A percentile compares a stretch with the other conserved stretches of the same genome.
Evolutionary conservation across 1,284 basidiomycete species (phyloP).

Genomic region (Ustilago nuda): DNA sequence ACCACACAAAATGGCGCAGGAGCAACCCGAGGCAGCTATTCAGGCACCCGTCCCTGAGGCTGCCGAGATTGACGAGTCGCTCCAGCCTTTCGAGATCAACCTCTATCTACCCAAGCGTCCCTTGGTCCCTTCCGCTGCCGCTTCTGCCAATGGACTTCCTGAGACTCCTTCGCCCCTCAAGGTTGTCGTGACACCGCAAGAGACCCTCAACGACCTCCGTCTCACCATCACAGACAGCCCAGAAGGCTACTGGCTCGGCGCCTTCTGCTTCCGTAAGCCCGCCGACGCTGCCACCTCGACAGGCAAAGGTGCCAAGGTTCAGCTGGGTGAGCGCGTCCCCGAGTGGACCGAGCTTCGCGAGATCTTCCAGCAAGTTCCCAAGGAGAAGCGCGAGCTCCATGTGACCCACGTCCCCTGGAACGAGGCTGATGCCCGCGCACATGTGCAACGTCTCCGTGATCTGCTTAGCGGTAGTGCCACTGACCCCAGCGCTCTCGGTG

Average conservation of each 20-base stretch:
- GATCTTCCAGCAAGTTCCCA: slow-evolving; percentile 60
- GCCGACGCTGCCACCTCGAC: slow-evolving; percentile 11
- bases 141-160: slow-evolving; percentile 58
- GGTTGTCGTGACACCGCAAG: slow-evolving; percentile 64
- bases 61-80: slow-evolving; percentile 42
- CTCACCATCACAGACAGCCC: slow-evolving; percentile 66
- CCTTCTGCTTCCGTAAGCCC: slow-evolving; percentile 65
- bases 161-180: slow-evolving; percentile 64
- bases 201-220: slow-evolving; percentile 68
- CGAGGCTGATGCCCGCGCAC: slow-evolving; percentile 72
- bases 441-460: slow-evolving; percentile 72
- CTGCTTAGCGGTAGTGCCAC: slow-evolving; percentile 71
- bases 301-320: slow-evolving; percentile 39
- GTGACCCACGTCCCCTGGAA: slow-evolving; percentile 71
- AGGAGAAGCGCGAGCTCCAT: slow-evolving; percentile 58
- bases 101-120: slow-evolving; percentile 65
- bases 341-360: slow-evolving; percentile 66
- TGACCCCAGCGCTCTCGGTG: slow-evolving; percentile 70
- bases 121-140: slow-evolving; percentile 58
- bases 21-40: slow-evolving; percentile 14
- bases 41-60: slow-evolving; percentile 14
- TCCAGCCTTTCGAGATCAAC: slow-evolving; percentile 64
- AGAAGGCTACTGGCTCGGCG: slow-evolving; percentile 69
- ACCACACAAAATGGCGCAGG: slow-evolving; percentile 24
- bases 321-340: slow-evolving; percentile 53